Base-by-base conservation (phyloP, 2,329 filamentous ascomycete species). In the Claviceps purpurea region DNA sequence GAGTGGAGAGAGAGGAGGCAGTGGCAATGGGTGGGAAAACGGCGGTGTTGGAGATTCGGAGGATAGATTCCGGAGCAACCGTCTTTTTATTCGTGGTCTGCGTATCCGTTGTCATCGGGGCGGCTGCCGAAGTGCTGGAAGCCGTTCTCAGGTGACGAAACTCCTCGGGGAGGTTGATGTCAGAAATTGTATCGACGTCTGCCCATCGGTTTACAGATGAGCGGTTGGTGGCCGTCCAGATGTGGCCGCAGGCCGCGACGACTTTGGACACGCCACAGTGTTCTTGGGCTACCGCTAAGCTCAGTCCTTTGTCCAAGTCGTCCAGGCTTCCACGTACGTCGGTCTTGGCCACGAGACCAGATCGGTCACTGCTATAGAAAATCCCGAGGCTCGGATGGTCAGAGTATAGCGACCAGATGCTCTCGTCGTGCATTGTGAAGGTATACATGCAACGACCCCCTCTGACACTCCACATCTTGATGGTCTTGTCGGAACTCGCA, bases 361-460 rank as follows among this genome's bases (percentile, higher is more conserved):
- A 90, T 50, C 91, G 84, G 68, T 98, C 93, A 59, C 85, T 87
- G 52, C 91, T 97, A 71, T 97, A 97, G 68, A 98, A 97, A 34
- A 95, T 79, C 10, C 85, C 84, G 4, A 98, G 77, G 54, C 85
- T 78, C 0, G 90, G 89, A 60, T 95, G 82, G 51, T 91, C 84
- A 0, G 93, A 96, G 68, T 86, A 95, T 22, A 98, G 75, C 1
- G 89, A 94, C 93, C 93, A 98, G 22, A 98, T 88, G 64, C 90
- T 96, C 64, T 95, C 89, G 64, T 95, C 95, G 70, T 98, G 93
- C 93, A 98, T 98, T 51, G 90, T 96, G 60, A 98, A 78, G 0
- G 93, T 98, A 68, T 96, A 89, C 85, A 97, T 91, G 74, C 93
- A 98, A 59, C 93, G 79, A 52, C 93, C 93, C 22, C 89, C 91